These are phyloP conservation scores for Gynandropsis gynandra DNA, from an alignment of 345 rosid species.

Conservation along the genomic window DNA sequence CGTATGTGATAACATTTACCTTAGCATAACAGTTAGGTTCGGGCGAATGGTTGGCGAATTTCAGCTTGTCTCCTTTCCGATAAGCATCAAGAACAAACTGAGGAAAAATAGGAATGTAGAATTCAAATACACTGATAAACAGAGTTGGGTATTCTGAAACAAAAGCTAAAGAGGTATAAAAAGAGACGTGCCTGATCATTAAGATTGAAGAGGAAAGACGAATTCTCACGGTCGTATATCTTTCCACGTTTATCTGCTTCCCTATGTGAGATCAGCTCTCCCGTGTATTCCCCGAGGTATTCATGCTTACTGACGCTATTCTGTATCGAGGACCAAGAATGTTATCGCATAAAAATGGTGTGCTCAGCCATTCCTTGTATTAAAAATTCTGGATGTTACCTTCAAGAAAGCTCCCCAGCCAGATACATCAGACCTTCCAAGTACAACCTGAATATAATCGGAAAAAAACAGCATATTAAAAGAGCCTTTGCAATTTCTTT, in stretches of 20 bases:
- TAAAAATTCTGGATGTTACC: constrained; percentile 31
- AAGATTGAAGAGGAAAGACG: constrained; percentile 93
- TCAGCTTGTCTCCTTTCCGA: constrained; percentile 93
- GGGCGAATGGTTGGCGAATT: constrained; percentile 95
- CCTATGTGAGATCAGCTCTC: constrained; percentile 93
- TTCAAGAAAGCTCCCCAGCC: constrained; percentile 99
- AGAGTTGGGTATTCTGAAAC: not conserved
- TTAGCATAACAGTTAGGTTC: constrained; percentile 98
- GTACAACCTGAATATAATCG: constrained; percentile 61
- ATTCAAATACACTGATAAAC: not conserved
- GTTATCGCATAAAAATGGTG: not conserved
- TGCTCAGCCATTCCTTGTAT: not conserved
- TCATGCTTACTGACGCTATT: constrained; percentile 93
- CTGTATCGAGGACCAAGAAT: constrained; percentile 34
- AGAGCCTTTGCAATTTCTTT: no score
- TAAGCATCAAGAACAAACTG: constrained; percentile 99
- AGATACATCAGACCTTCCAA: constrained; percentile 96
- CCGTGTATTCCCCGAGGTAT: constrained; percentile 97
- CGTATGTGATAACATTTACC: constrained; percentile 33
- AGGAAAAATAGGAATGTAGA: constrained; percentile 24
- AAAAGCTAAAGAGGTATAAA: not conserved
- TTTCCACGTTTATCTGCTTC: constrained; percentile 99
- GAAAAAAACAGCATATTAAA: not conserved
- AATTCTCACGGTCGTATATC: constrained; percentile 97
- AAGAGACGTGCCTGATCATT: constrained; percentile 75